phyloP scores from a whole-genome alignment of 108 stramenopile genomes.

The Fragilaria radians region DNA sequence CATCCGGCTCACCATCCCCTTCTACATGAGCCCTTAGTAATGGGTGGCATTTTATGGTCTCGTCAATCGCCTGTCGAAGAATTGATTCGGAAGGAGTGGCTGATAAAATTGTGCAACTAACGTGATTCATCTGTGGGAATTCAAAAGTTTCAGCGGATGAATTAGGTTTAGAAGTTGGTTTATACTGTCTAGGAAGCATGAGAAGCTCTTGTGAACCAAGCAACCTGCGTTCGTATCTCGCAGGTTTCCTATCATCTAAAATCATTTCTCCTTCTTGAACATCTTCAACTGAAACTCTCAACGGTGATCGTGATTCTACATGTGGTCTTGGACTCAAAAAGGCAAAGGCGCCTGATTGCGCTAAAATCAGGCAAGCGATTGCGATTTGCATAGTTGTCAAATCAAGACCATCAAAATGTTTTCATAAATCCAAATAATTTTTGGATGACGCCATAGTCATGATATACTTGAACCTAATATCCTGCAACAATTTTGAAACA shows the following conservation, averaged over 20 bases:
- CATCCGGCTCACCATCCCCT: slow-evolving; percentile 69
- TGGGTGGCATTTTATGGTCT: slow-evolving; percentile 72
- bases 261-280: not conserved
- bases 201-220: slow-evolving; percentile 87
- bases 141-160: too few relatives aligned
- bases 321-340: too few relatives aligned
- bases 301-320: too few relatives aligned
- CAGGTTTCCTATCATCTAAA: not conserved
- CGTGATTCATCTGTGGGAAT: slow-evolving; percentile 78
- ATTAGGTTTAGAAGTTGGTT: too few relatives aligned
- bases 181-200: slow-evolving; percentile 84
- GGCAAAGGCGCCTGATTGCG: too few relatives aligned
- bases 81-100: slow-evolving; percentile 53
- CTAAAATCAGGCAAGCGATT: too few relatives aligned
- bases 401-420: too few relatives aligned
- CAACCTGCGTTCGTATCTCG: slow-evolving; percentile 22
- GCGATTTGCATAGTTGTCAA: too few relatives aligned
- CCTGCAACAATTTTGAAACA: too few relatives aligned
- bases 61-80: slow-evolving; percentile 47
- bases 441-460: too few relatives aligned
- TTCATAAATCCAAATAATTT: too few relatives aligned
- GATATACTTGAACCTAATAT: too few relatives aligned
- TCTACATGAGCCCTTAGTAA: slow-evolving; percentile 47
- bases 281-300: not conserved
- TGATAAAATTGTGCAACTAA: slow-evolving; percentile 36